Percentiles rank a stretch among this genome's conserved stretches.
These are phyloP conservation scores for Trichoderma oligosporum DNA, from an alignment of 2,329 filamentous ascomycete species.

Conservation along the genomic window DNA sequence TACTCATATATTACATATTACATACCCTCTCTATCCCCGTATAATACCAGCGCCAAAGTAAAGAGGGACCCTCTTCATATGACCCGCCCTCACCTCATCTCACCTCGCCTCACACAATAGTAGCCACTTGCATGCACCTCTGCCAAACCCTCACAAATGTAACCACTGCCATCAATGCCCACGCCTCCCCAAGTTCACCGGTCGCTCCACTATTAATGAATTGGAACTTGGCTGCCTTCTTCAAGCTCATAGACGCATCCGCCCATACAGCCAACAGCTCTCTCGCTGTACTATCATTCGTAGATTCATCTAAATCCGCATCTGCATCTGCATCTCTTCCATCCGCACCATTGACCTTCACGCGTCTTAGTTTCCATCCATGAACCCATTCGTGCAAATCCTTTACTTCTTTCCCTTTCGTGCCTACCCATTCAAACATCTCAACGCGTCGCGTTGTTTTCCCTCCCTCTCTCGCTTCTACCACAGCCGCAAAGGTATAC, in stretches of 20 bases:
- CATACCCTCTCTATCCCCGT: background rate
- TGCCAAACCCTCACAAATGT: constrained; percentile 26
- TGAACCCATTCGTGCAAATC: constrained; percentile 29
- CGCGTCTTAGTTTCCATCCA: constrained; percentile 39
- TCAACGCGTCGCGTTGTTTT: constrained; percentile 26
- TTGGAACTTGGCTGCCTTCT: constrained; percentile 35
- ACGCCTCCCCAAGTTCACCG: constrained; percentile 40
- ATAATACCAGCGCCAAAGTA: background rate
- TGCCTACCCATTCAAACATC: constrained; percentile 43
- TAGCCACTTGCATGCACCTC: constrained; percentile 15
- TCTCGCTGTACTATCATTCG: constrained; percentile 26
- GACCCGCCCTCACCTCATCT: background rate
- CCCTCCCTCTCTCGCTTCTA: constrained; percentile 22
- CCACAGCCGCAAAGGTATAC: constrained; percentile 37
- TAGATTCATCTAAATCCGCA: background rate
- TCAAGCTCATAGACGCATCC: constrained; percentile 21
- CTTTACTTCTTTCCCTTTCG: constrained; percentile 33
- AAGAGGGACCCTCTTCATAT: too few relatives aligned
- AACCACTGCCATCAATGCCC: constrained; percentile 42
- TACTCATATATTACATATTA: background rate
- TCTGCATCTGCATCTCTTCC: background rate
- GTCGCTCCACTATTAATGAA: constrained; percentile 40
- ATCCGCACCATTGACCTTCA: constrained; percentile 10
- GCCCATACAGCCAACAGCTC: constrained; percentile 43
- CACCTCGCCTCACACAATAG: background rate